phyloP scores from a whole-genome alignment of 139 green algal genomes.

The Chlamydomonas applanata region DNA sequence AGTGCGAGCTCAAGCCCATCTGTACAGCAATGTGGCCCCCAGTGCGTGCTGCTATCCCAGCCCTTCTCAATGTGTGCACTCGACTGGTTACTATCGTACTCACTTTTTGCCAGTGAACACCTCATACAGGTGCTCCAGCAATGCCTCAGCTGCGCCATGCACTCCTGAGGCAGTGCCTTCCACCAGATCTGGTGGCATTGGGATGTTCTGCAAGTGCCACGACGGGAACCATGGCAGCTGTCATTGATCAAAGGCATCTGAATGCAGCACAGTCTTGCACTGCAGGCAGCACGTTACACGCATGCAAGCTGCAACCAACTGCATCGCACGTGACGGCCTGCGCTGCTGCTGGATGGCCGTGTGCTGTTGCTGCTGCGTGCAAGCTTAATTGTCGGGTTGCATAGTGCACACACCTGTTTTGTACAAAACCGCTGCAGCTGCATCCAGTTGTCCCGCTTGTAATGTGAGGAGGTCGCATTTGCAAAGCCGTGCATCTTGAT shows the following conservation, averaged over 20 bases:
- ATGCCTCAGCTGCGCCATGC: constrained; percentile 37
- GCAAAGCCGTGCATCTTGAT: constrained; percentile 65
- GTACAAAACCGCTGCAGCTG: constrained; percentile 42
- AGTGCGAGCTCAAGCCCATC: too few species aligned
- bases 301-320: too few species aligned
- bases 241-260: background rate
- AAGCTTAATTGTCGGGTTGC: background rate
- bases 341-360: too few species aligned
- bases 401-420: constrained; percentile 13
- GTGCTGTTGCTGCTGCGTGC: too few species aligned
- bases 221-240: background rate
- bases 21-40: too few species aligned
- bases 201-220: constrained; percentile 26
- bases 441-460: constrained; percentile 61
- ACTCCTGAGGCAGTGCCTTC: constrained; percentile 37
- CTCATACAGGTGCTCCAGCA: constrained; percentile 61
- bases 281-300: background rate
- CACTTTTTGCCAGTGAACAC: constrained; percentile 62
- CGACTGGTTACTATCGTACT: background rate
- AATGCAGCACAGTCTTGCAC: background rate
- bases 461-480: constrained; percentile 49
- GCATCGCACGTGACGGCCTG: too few species aligned
- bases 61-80: too few species aligned
- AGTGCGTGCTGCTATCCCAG: too few species aligned
- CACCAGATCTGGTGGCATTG: constrained; percentile 38